Conservation (phyloP, 23 red algal genomes). For the Gracilaria gracilis region DNA sequence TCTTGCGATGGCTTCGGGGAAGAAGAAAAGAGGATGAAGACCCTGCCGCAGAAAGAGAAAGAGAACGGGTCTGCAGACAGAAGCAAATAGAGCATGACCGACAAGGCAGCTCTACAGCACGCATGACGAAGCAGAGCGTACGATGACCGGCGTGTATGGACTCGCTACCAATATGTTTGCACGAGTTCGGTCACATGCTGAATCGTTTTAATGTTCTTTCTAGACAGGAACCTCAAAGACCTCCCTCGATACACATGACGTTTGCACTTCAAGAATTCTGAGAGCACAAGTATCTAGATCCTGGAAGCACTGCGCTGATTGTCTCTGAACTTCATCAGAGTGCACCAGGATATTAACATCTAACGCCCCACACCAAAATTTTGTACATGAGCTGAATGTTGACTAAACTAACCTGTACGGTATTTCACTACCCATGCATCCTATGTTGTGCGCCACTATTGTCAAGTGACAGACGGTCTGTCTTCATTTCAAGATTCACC, state of each 20-base stretch:
- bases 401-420: background rate
- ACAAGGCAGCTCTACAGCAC: background rate
- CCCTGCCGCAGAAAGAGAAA: background rate
- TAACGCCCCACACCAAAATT: too few species aligned
- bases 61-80: background rate
- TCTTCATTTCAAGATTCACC: background rate
- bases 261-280: background rate
- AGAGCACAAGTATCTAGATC: background rate
- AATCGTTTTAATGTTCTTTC: background rate
- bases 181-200: background rate
- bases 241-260: background rate
- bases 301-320: too few species aligned
- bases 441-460: background rate
- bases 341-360: too few species aligned
- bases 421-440: background rate
- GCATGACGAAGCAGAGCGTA: background rate
- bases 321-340: too few species aligned
- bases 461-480: background rate
- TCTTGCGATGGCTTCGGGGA: slow-evolving; percentile 13
- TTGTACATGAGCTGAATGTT: background rate
- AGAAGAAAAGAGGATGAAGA: background rate
- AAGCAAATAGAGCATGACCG: background rate
- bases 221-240: background rate
- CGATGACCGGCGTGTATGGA: background rate
- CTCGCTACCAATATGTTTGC: background rate